Percentiles rank a stretch among this genome's conserved stretches.
These are phyloP conservation scores for Postia placenta DNA, from an alignment of 768 basidiomycete species.

Conservation along the genomic window DNA sequence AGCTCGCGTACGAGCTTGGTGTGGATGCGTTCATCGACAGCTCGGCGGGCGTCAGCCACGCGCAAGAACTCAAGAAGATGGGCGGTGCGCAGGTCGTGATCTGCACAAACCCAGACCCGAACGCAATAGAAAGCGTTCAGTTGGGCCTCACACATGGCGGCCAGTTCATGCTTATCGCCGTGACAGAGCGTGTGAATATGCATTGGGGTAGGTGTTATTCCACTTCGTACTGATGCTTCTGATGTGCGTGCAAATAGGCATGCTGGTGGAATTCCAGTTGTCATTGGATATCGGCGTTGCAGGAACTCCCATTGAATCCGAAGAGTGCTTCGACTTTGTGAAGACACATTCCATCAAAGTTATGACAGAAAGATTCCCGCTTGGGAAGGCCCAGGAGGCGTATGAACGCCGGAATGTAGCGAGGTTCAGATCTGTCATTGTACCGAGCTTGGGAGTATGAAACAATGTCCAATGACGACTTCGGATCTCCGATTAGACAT, in stretches of 20 bases:
- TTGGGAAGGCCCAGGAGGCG: constrained; percentile 20
- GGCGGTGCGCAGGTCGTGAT: constrained; percentile 32
- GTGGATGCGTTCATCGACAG: constrained; percentile 32
- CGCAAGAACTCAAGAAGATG: constrained; percentile 25
- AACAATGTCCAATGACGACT: too few species aligned
- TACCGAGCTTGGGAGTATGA: too few species aligned
- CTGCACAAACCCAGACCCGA: constrained; percentile 23
- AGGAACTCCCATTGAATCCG: constrained; percentile 16
- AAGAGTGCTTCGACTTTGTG: constrained; percentile 15
- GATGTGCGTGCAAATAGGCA: neutral
- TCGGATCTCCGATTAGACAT: too few species aligned
- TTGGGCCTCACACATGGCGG: constrained; percentile 15
- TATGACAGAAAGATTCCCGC: constrained; percentile 18
- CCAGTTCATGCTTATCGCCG: constrained; percentile 17
- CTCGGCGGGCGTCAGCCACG: constrained; percentile 15
- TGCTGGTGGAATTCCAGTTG: constrained; percentile 18
- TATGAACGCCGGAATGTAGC: constrained; percentile 14
- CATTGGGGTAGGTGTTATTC: constrained; percentile 12
- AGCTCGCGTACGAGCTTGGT: constrained; percentile 28
- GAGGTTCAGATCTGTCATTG: constrained; percentile 18
- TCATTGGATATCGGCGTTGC: constrained; percentile 17
- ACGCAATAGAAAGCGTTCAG: constrained; percentile 12
- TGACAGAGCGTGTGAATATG: constrained; percentile 12
- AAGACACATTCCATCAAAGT: constrained; percentile 13
- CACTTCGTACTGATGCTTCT: neutral